Evolutionary conservation across 371 early-diverging fungal genomes (phyloP).

Genomic region (Blakeslea trispora): DNA sequence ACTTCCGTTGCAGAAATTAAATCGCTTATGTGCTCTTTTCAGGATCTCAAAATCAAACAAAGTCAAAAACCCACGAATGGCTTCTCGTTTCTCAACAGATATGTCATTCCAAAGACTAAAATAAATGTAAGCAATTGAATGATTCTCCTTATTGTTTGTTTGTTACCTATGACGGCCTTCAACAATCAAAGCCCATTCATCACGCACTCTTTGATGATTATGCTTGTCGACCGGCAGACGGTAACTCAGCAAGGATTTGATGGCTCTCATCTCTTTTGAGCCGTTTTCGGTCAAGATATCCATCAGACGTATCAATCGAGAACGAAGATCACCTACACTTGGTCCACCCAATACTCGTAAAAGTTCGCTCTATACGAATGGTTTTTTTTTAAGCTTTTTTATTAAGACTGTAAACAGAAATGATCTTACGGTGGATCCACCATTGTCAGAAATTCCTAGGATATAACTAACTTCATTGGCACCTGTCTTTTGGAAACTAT

Average conservation of each 20-base stretch:
- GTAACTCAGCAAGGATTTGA: slow-evolving; percentile 66
- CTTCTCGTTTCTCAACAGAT: slow-evolving; percentile 61
- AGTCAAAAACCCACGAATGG: slow-evolving; percentile 73
- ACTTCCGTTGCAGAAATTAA: slow-evolving; percentile 72
- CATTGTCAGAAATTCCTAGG: slow-evolving; percentile 77
- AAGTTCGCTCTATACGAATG: slow-evolving; percentile 52
- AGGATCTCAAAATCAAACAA: slow-evolving; percentile 70
- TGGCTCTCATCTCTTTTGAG: slow-evolving; percentile 52
- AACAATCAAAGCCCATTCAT: slow-evolving; percentile 69
- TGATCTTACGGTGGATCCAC: slow-evolving; percentile 58
- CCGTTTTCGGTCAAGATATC: slow-evolving; percentile 37
- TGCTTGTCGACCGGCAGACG: slow-evolving; percentile 58
- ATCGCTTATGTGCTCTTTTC: slow-evolving; percentile 64
- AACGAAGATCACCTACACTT: slow-evolving; percentile 72
- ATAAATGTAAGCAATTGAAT: neutral
- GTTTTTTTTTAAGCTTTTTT: neutral
- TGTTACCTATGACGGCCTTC: slow-evolving; percentile 70
- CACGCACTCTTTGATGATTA: slow-evolving; percentile 50
- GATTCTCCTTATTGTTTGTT: slow-evolving; percentile 1
- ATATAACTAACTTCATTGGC: slow-evolving; percentile 68
- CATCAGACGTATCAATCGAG: slow-evolving; percentile 62
- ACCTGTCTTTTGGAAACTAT: slow-evolving; percentile 51
- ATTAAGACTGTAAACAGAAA: slow-evolving; percentile 4
- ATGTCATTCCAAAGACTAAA: slow-evolving; percentile 60
- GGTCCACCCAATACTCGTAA: slow-evolving; percentile 72